phyloP scores from a whole-genome alignment of 192 early-diverging fungal species.

The Entomortierella lignicola region DNA sequence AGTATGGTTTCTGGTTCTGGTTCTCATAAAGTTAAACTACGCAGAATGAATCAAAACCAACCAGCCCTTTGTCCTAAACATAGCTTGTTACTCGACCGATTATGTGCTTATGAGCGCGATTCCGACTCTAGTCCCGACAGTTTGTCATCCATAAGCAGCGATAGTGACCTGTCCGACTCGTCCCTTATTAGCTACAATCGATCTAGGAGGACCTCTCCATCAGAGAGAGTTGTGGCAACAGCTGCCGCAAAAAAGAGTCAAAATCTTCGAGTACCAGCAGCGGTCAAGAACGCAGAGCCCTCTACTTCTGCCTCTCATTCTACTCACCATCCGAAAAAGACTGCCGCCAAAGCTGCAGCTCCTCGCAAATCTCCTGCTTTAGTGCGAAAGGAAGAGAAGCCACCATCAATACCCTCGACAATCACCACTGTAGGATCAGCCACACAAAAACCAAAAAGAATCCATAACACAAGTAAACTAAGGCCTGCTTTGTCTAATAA shows the following conservation, averaged over 20 bases:
- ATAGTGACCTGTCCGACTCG: conserved; percentile 7
- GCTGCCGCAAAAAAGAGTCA: neutral
- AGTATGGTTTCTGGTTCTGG: too few species aligned
- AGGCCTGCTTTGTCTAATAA: conserved; percentile 12
- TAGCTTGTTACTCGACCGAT: conserved; percentile 38
- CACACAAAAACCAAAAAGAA: conserved; percentile 42
- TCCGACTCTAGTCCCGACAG: conserved; percentile 24
- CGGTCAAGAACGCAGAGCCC: neutral
- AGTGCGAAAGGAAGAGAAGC: neutral
- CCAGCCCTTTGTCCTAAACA: neutral
- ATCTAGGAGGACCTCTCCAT: conserved; percentile 3
- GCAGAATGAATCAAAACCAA: too few species aligned
- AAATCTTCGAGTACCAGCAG: neutral
- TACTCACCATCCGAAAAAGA: conserved; percentile 7
- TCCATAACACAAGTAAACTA: conserved; percentile 42
- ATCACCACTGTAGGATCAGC: conserved; percentile 41
- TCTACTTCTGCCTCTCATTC: neutral
- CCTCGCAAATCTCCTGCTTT: neutral
- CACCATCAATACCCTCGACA: conserved; percentile 31
- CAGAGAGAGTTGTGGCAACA: neutral
- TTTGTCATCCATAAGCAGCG: conserved; percentile 27
- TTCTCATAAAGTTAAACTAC: too few species aligned
- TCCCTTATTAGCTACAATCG: conserved; percentile 16
- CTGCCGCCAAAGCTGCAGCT: neutral
- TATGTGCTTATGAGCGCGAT: conserved; percentile 8